These are phyloP conservation scores for Trichophyton equinum DNA, from an alignment of 2,329 filamentous ascomycete genomes.

Conservation along the genomic window DNA sequence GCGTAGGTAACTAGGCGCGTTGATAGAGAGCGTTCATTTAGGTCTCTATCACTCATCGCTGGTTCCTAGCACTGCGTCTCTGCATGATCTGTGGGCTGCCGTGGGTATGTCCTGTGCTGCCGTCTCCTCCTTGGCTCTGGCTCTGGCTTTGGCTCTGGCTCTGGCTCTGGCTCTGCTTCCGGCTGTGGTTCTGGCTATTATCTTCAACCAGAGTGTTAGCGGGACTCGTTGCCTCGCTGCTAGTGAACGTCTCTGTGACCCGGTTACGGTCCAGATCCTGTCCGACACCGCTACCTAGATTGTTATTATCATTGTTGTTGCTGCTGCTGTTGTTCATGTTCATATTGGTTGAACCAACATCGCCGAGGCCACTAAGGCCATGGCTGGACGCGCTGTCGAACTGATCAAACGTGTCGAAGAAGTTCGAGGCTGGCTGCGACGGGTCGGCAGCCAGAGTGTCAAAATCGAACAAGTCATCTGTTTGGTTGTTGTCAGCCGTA, in stretches of 20 bases:
- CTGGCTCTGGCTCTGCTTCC: constrained; percentile 8
- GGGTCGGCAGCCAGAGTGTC: constrained; percentile 23
- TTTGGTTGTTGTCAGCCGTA: constrained; percentile 13
- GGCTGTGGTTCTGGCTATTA: constrained; percentile 7
- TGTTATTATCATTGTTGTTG: not conserved
- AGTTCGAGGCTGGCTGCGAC: constrained; percentile 9
- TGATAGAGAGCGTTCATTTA: not conserved
- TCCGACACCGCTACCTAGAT: constrained; percentile 9
- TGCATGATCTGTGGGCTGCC: not conserved
- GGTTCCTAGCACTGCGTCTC: constrained; percentile 1
- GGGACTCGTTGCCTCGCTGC: constrained; percentile 34
- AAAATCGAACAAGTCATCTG: constrained; percentile 33
- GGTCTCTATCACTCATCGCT: not conserved
- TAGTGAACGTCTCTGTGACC: constrained; percentile 33
- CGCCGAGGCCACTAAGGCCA: constrained; percentile 5
- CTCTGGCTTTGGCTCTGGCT: constrained; percentile 11
- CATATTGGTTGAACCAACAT: constrained; percentile 1
- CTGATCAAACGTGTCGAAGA: constrained; percentile 3
- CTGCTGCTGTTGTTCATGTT: not conserved
- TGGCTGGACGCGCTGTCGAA: not conserved
- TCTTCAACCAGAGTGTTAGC: constrained; percentile 24
- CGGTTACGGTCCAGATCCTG: constrained; percentile 21
- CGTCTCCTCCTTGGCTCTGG: constrained; percentile 11
- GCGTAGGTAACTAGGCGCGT: not conserved
- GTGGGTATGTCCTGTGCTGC: constrained; percentile 9